Evolutionary conservation across 805 yeast species (phyloP).

Genomic region (Saccharomycopsis sp.): DNA sequence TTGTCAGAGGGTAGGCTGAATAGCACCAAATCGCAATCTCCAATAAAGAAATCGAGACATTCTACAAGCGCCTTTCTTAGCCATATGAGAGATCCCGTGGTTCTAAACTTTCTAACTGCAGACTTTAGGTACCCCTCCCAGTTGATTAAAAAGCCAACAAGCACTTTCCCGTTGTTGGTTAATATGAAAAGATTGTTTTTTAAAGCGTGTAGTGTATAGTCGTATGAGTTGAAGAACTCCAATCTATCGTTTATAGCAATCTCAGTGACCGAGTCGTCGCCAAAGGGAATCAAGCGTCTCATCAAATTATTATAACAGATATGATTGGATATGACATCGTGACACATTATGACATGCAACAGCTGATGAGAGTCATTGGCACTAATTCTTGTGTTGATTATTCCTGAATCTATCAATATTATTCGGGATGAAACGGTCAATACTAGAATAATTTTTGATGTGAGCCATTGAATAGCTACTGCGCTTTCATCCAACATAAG

Average conservation of each 20-base stretch:
- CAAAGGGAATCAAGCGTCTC: constrained; percentile 16
- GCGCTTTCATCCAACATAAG: constrained; percentile 44
- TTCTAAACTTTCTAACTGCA: constrained; percentile 42
- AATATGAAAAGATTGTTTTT: constrained; percentile 45
- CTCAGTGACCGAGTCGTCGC: constrained; percentile 8
- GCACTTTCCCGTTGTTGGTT: constrained; percentile 42
- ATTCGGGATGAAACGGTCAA: constrained; percentile 42
- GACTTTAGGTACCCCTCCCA: constrained; percentile 63
- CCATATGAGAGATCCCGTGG: constrained; percentile 48
- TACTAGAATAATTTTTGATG: constrained; percentile 32
- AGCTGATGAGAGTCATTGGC: constrained; percentile 25
- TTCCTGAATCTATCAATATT: constrained; percentile 35
- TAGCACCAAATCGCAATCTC: constrained; percentile 41
- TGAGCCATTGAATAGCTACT: constrained; percentile 53
- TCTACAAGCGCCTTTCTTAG: constrained; percentile 31
- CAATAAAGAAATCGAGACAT: constrained; percentile 38
- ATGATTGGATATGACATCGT: constrained; percentile 16
- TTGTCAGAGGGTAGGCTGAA: constrained; percentile 50
- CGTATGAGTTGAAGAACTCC: constrained; percentile 26
- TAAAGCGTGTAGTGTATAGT: constrained; percentile 32
- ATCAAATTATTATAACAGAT: constrained; percentile 9
- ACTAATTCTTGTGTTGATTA: constrained; percentile 35
- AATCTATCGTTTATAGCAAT: constrained; percentile 14
- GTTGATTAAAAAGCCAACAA: constrained; percentile 51
- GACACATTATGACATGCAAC: constrained; percentile 22